Evolutionary conservation across 768 basidiomycete genomes (phyloP).

Genomic region (Phanerodontia chrysosporium): DNA sequence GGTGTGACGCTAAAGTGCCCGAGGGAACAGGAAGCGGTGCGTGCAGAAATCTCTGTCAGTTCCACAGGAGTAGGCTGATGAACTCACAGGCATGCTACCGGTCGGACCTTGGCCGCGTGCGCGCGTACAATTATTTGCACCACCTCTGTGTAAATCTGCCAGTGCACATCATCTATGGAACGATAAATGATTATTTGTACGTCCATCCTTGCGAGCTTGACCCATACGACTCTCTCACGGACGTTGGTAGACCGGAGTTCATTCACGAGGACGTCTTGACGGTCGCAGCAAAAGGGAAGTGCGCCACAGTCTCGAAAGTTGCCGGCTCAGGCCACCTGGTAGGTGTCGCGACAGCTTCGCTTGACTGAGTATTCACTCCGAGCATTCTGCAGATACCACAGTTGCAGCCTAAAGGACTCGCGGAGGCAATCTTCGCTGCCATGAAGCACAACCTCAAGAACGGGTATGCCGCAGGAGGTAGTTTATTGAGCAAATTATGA

Average conservation of each 20-base stretch:
- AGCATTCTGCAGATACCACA: constrained; percentile 14
- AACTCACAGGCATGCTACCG: not conserved
- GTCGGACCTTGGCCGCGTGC: constrained; percentile 11
- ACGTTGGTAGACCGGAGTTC: not conserved
- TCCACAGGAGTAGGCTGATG: too few species aligned
- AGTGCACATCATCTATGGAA: constrained; percentile 19
- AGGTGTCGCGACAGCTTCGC: not conserved
- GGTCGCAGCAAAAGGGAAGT: constrained; percentile 5
- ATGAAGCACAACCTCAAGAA: not conserved
- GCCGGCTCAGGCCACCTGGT: constrained; percentile 12
- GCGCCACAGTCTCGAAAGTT: constrained; percentile 5
- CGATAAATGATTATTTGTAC: constrained; percentile 13
- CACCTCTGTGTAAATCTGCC: constrained; percentile 10
- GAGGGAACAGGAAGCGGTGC: constrained; percentile 15
- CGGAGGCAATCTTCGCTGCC: constrained; percentile 3
- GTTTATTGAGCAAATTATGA: not conserved
- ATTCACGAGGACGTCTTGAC: constrained; percentile 9
- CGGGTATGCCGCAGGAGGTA: not conserved
- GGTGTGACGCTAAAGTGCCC: constrained; percentile 23
- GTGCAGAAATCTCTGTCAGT: too few species aligned
- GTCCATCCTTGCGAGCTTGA: not conserved
- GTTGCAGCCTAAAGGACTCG: constrained; percentile 9
- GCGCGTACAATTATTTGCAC: constrained; percentile 11
- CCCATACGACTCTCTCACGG: not conserved
- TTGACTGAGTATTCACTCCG: too few species aligned